phyloP scores from a whole-genome alignment of 331 rosid genomes.

The Erythrophleum ivorense region DNA sequence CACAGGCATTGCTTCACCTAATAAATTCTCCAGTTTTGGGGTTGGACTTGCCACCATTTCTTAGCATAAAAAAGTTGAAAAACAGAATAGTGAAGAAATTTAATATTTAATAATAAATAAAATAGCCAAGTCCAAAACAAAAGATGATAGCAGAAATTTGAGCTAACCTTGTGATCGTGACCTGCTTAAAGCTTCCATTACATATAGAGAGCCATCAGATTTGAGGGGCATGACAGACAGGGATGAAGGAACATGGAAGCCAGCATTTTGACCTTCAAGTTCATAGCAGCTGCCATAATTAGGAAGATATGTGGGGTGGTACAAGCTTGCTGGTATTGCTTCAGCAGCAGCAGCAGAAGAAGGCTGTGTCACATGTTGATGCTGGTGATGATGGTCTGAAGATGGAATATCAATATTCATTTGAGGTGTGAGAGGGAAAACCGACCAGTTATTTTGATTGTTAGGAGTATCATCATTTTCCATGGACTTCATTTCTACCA shows the following conservation, averaged over 20 bases:
- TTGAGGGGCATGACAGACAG: conserved; percentile 67
- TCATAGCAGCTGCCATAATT: conserved; percentile 62
- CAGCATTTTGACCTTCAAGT: conserved; percentile 46
- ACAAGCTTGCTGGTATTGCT: conserved; percentile 41
- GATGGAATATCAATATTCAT: conserved; percentile 74
- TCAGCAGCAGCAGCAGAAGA: conserved; percentile 41
- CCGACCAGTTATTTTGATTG: conserved; percentile 73
- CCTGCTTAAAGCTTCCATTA: conserved; percentile 27
- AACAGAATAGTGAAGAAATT: neutral
- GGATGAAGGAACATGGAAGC: conserved; percentile 47
- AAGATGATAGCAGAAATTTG: neutral
- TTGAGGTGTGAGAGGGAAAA: conserved; percentile 89
- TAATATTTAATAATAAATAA: too few species aligned
- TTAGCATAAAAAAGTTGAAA: conserved; percentile 34
- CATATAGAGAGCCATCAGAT: conserved; percentile 66
- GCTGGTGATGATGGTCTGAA: conserved; percentile 49
- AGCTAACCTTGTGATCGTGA: conserved; percentile 61
- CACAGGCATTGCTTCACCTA: conserved; percentile 63
- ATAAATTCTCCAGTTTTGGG: conserved; percentile 93
- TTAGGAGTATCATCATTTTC: conserved; percentile 50
- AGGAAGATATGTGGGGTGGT: conserved; percentile 48
- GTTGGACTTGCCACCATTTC: conserved; percentile 63
- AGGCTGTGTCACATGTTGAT: conserved; percentile 41
- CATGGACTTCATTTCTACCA: conserved; percentile 57
- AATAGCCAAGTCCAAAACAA: neutral